A percentile compares a stretch with the other conserved stretches of the same genome.
Conservation (phyloP, 805 yeast genomes). For the Schwanniomyces sp. region DNA sequence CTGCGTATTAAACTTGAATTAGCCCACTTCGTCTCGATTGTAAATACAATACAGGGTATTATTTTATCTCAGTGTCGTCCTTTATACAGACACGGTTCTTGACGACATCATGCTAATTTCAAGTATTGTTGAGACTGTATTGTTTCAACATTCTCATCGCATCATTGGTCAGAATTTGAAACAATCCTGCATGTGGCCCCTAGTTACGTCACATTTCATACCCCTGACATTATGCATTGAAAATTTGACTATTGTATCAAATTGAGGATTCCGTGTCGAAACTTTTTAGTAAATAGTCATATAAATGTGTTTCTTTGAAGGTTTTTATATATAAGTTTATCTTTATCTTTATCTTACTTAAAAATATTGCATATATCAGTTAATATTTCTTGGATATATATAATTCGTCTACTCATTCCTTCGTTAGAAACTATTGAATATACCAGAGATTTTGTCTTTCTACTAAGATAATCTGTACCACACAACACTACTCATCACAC, state of each 20-base stretch:
- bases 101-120: not conserved
- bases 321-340: not conserved
- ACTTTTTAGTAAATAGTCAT: not conserved
- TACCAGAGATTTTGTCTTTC: not conserved
- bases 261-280: not conserved
- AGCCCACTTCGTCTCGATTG: not conserved
- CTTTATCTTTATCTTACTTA: no score
- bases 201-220: not conserved
- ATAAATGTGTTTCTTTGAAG: not conserved
- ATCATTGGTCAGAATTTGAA: not conserved
- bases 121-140: not conserved
- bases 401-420: not conserved
- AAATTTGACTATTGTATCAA: not conserved
- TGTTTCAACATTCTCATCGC: not conserved
- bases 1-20: not conserved
- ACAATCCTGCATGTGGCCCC: not conserved
- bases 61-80: not conserved
- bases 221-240: not conserved
- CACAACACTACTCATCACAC: not conserved
- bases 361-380: not conserved
- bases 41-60: not conserved
- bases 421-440: not conserved
- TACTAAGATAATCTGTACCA: not conserved
- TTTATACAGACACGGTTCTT: not conserved
- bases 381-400: not conserved